phyloP scores from a whole-genome alignment of 139 green algal species.

The Desmodesmus armatus region DNA sequence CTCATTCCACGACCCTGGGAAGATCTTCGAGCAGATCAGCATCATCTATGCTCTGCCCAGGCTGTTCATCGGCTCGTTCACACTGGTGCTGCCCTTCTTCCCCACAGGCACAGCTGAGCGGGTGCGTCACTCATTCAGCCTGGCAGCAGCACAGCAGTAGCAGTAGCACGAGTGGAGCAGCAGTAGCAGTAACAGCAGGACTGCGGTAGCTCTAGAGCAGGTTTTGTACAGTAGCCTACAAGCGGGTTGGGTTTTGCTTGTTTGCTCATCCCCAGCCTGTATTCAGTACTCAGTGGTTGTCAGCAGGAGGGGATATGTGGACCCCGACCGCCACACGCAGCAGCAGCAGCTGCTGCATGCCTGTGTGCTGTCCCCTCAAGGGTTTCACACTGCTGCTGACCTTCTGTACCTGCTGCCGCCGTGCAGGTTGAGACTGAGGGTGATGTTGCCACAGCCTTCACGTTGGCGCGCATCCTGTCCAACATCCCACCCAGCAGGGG shows the following conservation, averaged over 20 bases:
- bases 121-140: slow-evolving; percentile 34
- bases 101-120: slow-evolving; percentile 92
- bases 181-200: slow-evolving; percentile 3
- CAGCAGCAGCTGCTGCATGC: too few species aligned
- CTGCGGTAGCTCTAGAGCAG: neutral
- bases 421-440: slow-evolving; percentile 88
- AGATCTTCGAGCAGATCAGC: slow-evolving; percentile 97
- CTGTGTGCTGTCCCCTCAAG: too few species aligned
- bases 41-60: slow-evolving; percentile 97
- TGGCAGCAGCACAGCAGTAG: neutral
- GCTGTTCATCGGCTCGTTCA: slow-evolving; percentile 97
- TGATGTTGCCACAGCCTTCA: slow-evolving; percentile 96
- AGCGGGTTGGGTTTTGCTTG: neutral
- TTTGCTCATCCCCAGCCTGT: too few species aligned
- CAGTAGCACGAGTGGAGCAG: neutral
- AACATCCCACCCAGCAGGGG: slow-evolving; percentile 94
- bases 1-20: slow-evolving; percentile 91
- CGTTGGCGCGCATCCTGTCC: slow-evolving; percentile 94
- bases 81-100: slow-evolving; percentile 98
- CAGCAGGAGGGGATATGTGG: too few species aligned
- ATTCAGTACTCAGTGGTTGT: neutral
- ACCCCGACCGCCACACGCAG: too few species aligned
- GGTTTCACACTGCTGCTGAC: too few species aligned
- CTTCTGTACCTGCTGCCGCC: too few species aligned
- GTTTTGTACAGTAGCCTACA: neutral